phyloP scores from a whole-genome alignment of 2,329 filamentous ascomycete species.

The Coccinonectria pachysandricola region DNA sequence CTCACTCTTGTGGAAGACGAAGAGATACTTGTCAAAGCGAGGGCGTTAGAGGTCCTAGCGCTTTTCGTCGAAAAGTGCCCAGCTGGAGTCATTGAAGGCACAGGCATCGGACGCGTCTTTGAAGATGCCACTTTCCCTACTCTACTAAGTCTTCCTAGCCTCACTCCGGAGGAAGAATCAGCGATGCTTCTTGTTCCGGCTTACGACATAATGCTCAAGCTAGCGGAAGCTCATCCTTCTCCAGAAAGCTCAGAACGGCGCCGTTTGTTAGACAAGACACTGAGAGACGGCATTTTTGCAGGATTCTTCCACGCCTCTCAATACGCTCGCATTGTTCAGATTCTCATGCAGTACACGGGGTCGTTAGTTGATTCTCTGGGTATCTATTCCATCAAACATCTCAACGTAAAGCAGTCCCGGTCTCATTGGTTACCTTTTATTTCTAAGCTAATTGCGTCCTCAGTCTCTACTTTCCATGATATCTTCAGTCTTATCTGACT shows the following conservation, averaged over 20 bases:
- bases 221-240: constrained; percentile 31
- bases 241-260: constrained; percentile 17
- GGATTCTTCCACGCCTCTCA: constrained; percentile 49
- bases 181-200: constrained; percentile 51
- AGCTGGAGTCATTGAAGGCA: constrained; percentile 41
- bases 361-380: constrained; percentile 46
- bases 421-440: too few relatives aligned
- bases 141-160: constrained; percentile 63
- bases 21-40: constrained; percentile 39
- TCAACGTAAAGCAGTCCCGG: constrained; percentile 46
- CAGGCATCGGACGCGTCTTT: constrained; percentile 58
- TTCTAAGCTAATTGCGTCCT: neutral
- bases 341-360: constrained; percentile 42
- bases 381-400: constrained; percentile 54
- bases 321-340: constrained; percentile 44
- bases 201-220: constrained; percentile 54
- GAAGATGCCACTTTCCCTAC: constrained; percentile 60
- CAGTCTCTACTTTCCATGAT: constrained; percentile 59
- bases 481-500: constrained; percentile 54
- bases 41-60: constrained; percentile 44
- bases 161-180: constrained; percentile 67
- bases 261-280: constrained; percentile 39
- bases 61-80: constrained; percentile 47
- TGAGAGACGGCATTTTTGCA: constrained; percentile 45
- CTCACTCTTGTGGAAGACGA: constrained; percentile 59